Evolutionary conservation across 2,329 filamentous ascomycete genomes (phyloP).

Genomic region (Arthrinium puccinioides): DNA sequence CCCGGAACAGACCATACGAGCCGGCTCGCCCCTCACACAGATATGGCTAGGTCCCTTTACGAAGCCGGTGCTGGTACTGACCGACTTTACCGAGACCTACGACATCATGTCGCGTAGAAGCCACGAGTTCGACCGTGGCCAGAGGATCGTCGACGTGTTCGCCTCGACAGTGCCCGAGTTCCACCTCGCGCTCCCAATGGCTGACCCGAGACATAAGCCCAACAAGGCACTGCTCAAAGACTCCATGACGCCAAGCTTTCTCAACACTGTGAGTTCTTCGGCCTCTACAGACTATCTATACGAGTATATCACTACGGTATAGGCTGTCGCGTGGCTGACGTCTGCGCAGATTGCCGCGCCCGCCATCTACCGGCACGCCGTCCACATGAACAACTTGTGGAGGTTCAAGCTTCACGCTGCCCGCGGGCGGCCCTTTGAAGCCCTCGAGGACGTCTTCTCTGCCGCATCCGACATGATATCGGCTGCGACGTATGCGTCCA

Average conservation of each 20-base stretch:
- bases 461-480: not conserved
- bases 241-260: not conserved
- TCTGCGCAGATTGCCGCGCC: constrained; percentile 29
- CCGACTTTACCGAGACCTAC: constrained; percentile 8
- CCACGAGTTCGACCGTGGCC: constrained; percentile 5
- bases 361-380: constrained; percentile 18
- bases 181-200: not conserved
- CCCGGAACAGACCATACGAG: not conserved
- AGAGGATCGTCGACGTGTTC: not conserved
- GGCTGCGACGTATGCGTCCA: not conserved
- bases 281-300: too few relatives aligned
- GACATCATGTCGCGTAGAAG: constrained; percentile 7
- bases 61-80: constrained; percentile 5
- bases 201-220: constrained; percentile 10
- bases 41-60: constrained; percentile 7
- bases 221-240: constrained; percentile 6
- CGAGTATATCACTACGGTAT: too few relatives aligned
- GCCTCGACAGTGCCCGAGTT: not conserved
- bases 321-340: too few relatives aligned
- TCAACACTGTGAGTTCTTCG: too few relatives aligned
- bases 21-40: constrained; percentile 5
- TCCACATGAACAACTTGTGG: constrained; percentile 3
- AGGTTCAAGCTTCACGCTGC: not conserved
- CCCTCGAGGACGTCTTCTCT: not conserved
- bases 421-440: not conserved